Conservation (phyloP, 257 asterid species). For the Solanum bulbocastanum region DNA sequence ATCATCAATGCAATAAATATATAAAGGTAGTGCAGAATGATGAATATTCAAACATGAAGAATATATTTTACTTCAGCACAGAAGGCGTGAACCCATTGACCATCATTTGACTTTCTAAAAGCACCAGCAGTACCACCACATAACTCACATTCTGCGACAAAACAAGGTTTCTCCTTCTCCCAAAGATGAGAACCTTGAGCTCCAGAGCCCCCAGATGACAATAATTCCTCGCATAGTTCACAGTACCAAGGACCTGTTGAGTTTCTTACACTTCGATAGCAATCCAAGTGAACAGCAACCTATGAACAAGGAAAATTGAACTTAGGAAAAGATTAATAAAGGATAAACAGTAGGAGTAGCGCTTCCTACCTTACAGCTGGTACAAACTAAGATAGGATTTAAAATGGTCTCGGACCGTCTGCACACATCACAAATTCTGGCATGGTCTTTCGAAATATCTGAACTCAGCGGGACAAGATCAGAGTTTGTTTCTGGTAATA, state of each 20-base stretch:
- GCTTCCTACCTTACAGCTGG: conserved; percentile 79
- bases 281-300: conserved; percentile 97
- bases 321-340: not conserved
- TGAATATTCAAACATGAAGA: not conserved
- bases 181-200: conserved; percentile 36
- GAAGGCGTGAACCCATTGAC: conserved; percentile 94
- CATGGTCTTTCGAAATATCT: conserved; percentile 48
- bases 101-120: conserved; percentile 79
- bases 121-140: conserved; percentile 99
- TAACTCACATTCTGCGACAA: conserved; percentile 80
- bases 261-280: conserved; percentile 71
- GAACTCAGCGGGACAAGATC: conserved; percentile 36
- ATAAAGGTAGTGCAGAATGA: not conserved
- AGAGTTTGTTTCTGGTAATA: conserved; percentile 37
- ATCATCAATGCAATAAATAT: conserved; percentile 5
- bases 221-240: conserved; percentile 78
- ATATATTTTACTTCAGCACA: conserved; percentile 85
- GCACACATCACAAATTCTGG: conserved; percentile 82
- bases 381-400: conserved; percentile 77
- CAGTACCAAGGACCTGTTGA: conserved; percentile 90
- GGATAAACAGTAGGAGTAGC: not conserved
- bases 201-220: conserved; percentile 52
- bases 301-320: conserved; percentile 8
- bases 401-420: conserved; percentile 67
- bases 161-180: conserved; percentile 78